Percentiles rank a stretch among this genome's conserved stretches.
Conservation (phyloP, 2,329 filamentous ascomycete species). For the Lojkania enalia region DNA sequence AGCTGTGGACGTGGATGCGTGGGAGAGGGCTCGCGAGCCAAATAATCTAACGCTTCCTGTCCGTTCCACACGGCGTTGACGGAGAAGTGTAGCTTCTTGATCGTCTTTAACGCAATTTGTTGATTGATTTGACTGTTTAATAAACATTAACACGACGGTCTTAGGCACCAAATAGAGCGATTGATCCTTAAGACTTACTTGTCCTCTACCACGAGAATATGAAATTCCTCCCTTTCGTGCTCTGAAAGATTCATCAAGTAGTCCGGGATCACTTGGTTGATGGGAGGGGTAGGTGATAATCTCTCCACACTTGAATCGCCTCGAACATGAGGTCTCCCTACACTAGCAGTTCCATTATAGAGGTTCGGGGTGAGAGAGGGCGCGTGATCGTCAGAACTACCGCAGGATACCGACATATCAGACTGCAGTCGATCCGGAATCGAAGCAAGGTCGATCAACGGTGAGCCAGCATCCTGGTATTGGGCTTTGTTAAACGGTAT, state of each 20-base stretch:
- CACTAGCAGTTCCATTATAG: conserved; percentile 17
- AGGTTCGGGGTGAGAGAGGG: conserved; percentile 44
- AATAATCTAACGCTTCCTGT: conserved; percentile 75
- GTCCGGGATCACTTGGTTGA: conserved; percentile 30
- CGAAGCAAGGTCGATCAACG: conserved; percentile 63
- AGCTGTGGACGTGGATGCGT: conserved; percentile 66
- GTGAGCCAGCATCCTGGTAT: conserved; percentile 52
- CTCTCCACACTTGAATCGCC: conserved; percentile 5
- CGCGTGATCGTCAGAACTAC: conserved; percentile 64
- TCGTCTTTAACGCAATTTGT: conserved; percentile 75
- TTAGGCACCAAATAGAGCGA: neutral
- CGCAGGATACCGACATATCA: conserved; percentile 63
- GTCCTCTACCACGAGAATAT: conserved; percentile 80
- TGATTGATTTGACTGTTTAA: conserved; percentile 62
- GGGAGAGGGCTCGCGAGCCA: conserved; percentile 56
- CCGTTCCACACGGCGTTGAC: conserved; percentile 77
- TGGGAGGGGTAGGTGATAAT: conserved; percentile 6
- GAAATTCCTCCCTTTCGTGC: conserved; percentile 63
- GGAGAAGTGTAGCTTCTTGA: conserved; percentile 71
- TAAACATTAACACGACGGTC: conserved; percentile 8
- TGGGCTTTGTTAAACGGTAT: conserved; percentile 76
- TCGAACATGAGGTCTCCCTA: conserved; percentile 9
- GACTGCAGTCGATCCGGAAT: conserved; percentile 68
- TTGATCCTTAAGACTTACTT: conserved; percentile 58
- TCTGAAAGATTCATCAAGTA: conserved; percentile 54